Evolutionary conservation across 2,329 filamentous ascomycete species (phyloP), one percentile per base, ranked within the genome.

Genomic region (Neopestalotiopsis rosae): DNA sequence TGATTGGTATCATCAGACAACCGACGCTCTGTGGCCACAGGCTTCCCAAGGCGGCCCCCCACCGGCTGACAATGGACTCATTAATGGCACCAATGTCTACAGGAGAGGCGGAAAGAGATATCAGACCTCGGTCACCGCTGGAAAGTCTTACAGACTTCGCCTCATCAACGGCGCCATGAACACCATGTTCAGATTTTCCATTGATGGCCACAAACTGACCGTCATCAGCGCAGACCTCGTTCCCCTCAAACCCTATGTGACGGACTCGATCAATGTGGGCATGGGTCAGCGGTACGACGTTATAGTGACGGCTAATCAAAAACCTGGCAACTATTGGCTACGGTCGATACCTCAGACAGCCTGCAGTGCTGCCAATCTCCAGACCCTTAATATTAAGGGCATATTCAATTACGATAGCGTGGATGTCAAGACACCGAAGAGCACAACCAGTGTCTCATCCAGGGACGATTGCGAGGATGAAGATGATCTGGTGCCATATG

Each of bases 151-250:
- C 70, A 81, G 83, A 30, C 69, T 88, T 49, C 77, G 85, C 5
- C 76, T 87, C 6, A 77, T 86, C 69, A 86, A 86, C 71, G 77
- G 74, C 4, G 80, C 79, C 38, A 73, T 79, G n/a, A 80, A 82
- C 40, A 80, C 76, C 0, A 76, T 78, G 69, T 81, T 80, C 72
- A 79, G 81, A 66, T 86, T 87, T 72, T 80, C 78, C 57, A 85
- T 87, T 68, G 85, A 87, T 73, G 81, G 84, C 56, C 88, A 90
- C 75, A 81, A 72, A 1, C 76, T 90, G 71, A 85, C 81, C 0
- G 86, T 90, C 58, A 87, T 90, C 61, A 81, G 83, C 0, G 80
- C 77, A 14, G 89, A 89, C 69, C 77, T 89, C 3, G 86, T 90
- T 0, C 86, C 87, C 1, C 81, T 90, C 17, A 72, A 80, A 34